phyloP scores from a whole-genome alignment of 257 asterid genomes.

The Penstemon eatonii region DNA sequence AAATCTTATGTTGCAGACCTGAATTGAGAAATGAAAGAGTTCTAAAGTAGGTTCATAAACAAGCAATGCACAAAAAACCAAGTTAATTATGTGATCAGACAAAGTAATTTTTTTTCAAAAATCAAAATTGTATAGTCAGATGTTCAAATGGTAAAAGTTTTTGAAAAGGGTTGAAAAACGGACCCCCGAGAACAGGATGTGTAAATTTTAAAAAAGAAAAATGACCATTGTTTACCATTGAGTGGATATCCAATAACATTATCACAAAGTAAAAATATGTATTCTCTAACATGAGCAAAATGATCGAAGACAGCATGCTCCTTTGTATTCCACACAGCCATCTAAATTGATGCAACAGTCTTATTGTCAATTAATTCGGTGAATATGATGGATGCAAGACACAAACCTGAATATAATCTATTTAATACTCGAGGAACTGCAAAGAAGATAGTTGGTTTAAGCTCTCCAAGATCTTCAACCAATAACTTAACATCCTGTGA shows the following conservation, averaged over 20 bases:
- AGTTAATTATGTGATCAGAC: conserved; percentile 12
- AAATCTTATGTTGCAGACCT: conserved; percentile 89
- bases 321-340: conserved; percentile 16
- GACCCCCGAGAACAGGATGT: background rate
- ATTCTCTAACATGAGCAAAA: conserved; percentile 7
- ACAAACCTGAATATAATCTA: conserved; percentile 78
- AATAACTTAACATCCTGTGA: conserved; percentile 82
- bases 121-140: conserved; percentile 4
- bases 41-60: conserved; percentile 12
- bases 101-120: conserved; percentile 18
- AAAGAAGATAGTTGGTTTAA: conserved; percentile 88
- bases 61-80: background rate
- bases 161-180: conserved; percentile 15
- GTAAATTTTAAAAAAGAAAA: background rate
- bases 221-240: background rate
- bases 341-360: conserved; percentile 20
- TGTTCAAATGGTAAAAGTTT: conserved; percentile 1
- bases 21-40: conserved; percentile 25
- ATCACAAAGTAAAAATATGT: conserved; percentile 16
- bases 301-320: conserved; percentile 14
- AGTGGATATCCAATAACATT: conserved; percentile 17
- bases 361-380: conserved; percentile 11
- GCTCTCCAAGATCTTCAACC: conserved; percentile 80
- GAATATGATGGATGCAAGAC: conserved; percentile 1
- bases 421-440: conserved; percentile 98